Evolutionary conservation across 345 rosid species (phyloP).

Genomic region (Eucalyptus curtisii): DNA sequence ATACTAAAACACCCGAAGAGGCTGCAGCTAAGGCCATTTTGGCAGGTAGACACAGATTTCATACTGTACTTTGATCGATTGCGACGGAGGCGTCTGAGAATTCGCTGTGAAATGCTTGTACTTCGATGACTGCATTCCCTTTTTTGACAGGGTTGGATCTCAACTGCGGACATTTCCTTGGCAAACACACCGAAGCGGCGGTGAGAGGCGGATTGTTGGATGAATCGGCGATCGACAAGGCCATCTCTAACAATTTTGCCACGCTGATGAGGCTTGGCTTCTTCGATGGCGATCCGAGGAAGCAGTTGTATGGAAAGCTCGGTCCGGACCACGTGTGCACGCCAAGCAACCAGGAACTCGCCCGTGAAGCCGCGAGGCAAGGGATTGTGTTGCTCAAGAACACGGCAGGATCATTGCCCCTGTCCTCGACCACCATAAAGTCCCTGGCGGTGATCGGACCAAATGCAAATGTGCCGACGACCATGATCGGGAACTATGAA

Average conservation of each 20-base stretch:
- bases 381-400: slow-evolving; percentile 91
- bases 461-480: slow-evolving; percentile 66
- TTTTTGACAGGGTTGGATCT: slow-evolving; percentile 54
- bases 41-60: slow-evolving; percentile 26
- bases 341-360: slow-evolving; percentile 52
- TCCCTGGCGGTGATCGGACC: slow-evolving; percentile 86
- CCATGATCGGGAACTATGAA: slow-evolving; percentile 95
- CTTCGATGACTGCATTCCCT: not conserved
- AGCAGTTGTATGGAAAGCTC: slow-evolving; percentile 53
- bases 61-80: not conserved
- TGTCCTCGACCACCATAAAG: slow-evolving; percentile 39
- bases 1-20: slow-evolving; percentile 77
- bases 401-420: slow-evolving; percentile 40
- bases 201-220: slow-evolving; percentile 55
- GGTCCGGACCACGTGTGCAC: slow-evolving; percentile 86
- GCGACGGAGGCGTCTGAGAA: not conserved
- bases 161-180: slow-evolving; percentile 67
- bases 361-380: slow-evolving; percentile 83
- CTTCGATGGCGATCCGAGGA: slow-evolving; percentile 84
- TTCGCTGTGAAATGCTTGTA: not conserved
- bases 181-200: slow-evolving; percentile 65
- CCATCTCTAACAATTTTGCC: slow-evolving; percentile 68
- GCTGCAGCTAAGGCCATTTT: slow-evolving; percentile 71
- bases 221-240: slow-evolving; percentile 45
- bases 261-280: slow-evolving; percentile 89